Evolutionary conservation across 2,329 filamentous ascomycete species (phyloP).

Genomic region (Fusarium floridanum): DNA sequence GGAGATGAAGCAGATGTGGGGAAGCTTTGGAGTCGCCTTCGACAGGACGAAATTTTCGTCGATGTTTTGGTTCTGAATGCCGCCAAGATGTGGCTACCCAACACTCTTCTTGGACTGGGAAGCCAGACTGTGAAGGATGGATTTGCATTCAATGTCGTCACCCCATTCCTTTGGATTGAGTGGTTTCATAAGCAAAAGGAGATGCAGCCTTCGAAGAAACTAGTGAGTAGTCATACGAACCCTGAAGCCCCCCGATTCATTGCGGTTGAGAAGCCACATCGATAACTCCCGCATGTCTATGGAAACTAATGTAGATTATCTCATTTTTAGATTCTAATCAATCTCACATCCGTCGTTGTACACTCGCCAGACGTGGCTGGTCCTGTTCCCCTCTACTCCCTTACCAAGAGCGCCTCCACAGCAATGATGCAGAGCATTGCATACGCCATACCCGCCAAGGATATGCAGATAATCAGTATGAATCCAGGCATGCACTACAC

Average conservation of each 20-base stretch:
- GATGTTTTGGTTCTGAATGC: constrained; percentile 12
- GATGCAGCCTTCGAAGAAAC: background rate
- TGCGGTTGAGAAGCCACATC: background rate
- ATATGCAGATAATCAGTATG: constrained; percentile 55
- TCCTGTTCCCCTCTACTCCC: background rate
- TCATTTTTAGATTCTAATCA: background rate
- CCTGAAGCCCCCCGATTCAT: background rate
- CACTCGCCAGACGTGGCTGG: background rate
- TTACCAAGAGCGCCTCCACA: background rate
- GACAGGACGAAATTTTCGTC: background rate
- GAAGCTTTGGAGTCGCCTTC: background rate
- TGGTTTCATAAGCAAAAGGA: background rate
- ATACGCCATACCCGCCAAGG: constrained; percentile 51
- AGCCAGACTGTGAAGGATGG: constrained; percentile 2
- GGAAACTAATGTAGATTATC: background rate
- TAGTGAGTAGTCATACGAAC: background rate
- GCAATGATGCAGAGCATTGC: constrained; percentile 40
- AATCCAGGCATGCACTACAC: constrained; percentile 50
- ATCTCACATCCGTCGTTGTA: background rate
- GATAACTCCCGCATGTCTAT: background rate
- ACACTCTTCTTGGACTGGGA: constrained; percentile 10
- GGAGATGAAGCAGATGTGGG: background rate
- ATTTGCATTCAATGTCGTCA: constrained; percentile 8
- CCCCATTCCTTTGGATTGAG: background rate
- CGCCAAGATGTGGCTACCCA: constrained; percentile 1